Percentiles rank a stretch among this genome's conserved stretches.
Evolutionary conservation across 305 asterid genomes (phyloP).

Genomic region (Fraxinus xanthoxyloides): DNA sequence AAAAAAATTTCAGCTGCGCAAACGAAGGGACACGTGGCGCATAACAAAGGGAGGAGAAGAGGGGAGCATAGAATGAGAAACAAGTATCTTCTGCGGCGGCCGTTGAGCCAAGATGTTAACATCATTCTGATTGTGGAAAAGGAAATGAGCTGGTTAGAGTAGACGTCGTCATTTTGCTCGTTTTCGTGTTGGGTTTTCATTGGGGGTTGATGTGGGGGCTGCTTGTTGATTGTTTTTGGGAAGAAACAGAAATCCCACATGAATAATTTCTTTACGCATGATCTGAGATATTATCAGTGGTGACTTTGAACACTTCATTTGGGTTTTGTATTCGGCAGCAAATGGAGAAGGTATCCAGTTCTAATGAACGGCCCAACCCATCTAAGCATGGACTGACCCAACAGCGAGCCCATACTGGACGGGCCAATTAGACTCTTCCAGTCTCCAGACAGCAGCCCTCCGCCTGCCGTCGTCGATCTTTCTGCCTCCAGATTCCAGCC

Average conservation of each 20-base stretch:
- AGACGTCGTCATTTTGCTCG: conserved; percentile 9
- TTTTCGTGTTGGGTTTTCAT: background rate
- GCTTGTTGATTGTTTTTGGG: conserved; percentile 17
- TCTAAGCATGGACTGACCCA: background rate
- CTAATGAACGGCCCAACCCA: background rate
- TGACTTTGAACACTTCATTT: background rate
- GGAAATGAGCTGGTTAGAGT: conserved; percentile 1
- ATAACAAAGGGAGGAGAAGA: conserved; percentile 28
- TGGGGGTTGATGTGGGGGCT: background rate
- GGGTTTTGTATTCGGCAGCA: background rate
- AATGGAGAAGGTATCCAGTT: background rate
- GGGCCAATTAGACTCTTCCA: background rate
- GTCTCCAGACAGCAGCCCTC: background rate
- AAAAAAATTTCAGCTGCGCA: conserved; percentile 26
- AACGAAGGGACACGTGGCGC: conserved; percentile 26
- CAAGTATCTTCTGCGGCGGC: conserved; percentile 17
- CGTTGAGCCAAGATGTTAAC: conserved; percentile 23
- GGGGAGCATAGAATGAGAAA: conserved; percentile 27
- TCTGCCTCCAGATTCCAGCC: background rate
- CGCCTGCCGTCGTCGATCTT: background rate
- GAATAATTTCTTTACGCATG: background rate
- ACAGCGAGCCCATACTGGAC: background rate
- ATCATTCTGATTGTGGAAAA: conserved; percentile 22
- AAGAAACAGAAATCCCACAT: conserved; percentile 7
- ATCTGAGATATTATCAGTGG: background rate